Base-by-base conservation (phyloP, 2,329 filamentous ascomycete species). In the Monosporascus sp. region DNA sequence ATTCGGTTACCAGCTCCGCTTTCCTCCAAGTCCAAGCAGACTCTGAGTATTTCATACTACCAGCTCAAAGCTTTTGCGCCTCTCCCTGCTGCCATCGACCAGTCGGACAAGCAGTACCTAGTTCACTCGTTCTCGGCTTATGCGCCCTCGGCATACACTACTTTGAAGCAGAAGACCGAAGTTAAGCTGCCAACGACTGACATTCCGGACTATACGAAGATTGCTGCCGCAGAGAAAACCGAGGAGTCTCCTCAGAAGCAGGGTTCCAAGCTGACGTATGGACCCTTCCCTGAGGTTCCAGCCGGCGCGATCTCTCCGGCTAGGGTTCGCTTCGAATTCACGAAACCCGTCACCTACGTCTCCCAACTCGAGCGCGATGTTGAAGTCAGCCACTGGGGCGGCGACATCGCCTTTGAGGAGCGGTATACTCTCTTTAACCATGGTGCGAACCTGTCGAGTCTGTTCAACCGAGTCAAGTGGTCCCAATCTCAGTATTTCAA, bases 381-480 rank as follows among this genome's bases (percentile, higher is more conserved):
- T 58, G 94, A 99, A 71, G 87, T 99, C 63, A 96, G 90, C 68
- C 94, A 97, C 73, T 99, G 94, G 94, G 94, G 94, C 61, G 94
- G 94, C 58, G 99, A 99, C 69, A 74, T 97, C 51, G 94, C 94
- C 2, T 91, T 92, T 49, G 94, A 99, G 74, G 94, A 99, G 75
- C 85, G 90, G 54, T 97, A 96, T 74, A 90, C 87, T 71, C 79
- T 97, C 61, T 83, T 84, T 65, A 93, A 99, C 78, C 85, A 88
- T 58, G 94, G 88, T 58, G 95, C 94, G 49, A 87, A 88, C 70
- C 78, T 93, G 49, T 80, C 82, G 37, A 77, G 78, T 54, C 83
- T 87, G 37, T 93, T 94, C 74, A 87, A 84, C 65, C 84, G 89
- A 37, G 85, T 91, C 58, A 84, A 88, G 65, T 94, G 87, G 85